Evolutionary conservation across 768 basidiomycete genomes (phyloP), one percentile per base, ranked within the genome.

Genomic region (Termitomyces sp.): DNA sequence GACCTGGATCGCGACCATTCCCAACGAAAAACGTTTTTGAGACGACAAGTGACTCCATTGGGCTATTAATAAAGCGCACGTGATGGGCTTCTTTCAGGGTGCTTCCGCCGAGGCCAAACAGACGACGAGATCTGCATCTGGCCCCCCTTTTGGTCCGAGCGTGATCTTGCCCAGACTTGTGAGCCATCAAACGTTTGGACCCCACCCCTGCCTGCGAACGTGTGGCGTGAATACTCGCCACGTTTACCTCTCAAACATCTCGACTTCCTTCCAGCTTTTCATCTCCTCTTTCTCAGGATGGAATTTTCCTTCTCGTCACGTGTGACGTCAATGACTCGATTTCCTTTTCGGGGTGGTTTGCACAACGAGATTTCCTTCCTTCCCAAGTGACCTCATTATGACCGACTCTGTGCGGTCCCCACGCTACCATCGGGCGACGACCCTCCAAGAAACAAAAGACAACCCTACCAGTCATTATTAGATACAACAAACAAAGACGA

Each of bases 1-100:
- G 64, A 14, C 58, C 58, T 58, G 62, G 52, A 58, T 65, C 61
- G 74, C 74, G 71, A 75, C 74, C 72, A 61, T 57, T 74, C 71
- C 67, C 63, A 66, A 69, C 64, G 63, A 66, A 68, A 69, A 67
- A 63, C 66, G 67, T 73, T 73, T 71, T 69, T 71, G 65, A 67
- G 64, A 62, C 63, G 61, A 58, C 63, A 63, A 66, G 65, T 73
- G 70, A 72, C 69, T 70, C 69, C 57, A 67, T 66, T 56, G 59
- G 63, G 68, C 53, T 62, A 63, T 60, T 59, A 63, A 61, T 60
- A 61, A 54, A 52, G 13, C n/a, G 11, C 61, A 65, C 66, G 64
- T 65, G 64, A 65, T 26, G 30, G 28, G 14, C 52, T 57, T 60
- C 56, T 56, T 56, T 58, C 52, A 60, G 59, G 60, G 53, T 53